A percentile compares a stretch with the other conserved stretches of the same genome.
Conservation (phyloP, 495 filamentous ascomycete species). For the Aspergillus bridgeri region DNA sequence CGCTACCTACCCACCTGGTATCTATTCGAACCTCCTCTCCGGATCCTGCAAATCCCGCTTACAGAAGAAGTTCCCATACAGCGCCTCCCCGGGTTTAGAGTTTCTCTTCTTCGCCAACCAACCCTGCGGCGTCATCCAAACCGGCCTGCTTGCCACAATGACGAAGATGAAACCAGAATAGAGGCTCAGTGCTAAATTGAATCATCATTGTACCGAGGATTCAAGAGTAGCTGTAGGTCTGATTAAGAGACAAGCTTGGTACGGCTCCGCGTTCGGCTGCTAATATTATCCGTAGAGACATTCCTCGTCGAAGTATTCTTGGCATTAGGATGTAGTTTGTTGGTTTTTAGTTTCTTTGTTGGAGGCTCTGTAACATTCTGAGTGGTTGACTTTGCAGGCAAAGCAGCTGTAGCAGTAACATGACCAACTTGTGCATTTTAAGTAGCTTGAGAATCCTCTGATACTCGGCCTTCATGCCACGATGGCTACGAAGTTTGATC, state of each 20-base stretch:
- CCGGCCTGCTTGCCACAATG: slow-evolving; percentile 37
- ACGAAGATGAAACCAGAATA: too few relatives aligned
- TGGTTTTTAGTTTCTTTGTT: background rate
- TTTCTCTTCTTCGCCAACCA: slow-evolving; percentile 31
- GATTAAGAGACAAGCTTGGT: background rate
- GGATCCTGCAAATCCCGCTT: slow-evolving; percentile 45
- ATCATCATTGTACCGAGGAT: too few relatives aligned
- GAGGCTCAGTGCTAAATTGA: too few relatives aligned
- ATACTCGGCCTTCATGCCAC: background rate
- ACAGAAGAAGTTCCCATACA: slow-evolving; percentile 37
- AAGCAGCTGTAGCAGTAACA: background rate
- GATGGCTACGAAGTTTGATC: too few relatives aligned
- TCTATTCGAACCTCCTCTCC: slow-evolving; percentile 37
- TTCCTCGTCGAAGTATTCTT: background rate
- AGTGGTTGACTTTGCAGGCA: background rate
- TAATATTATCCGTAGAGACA: background rate
- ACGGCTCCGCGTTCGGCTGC: slow-evolving; percentile 1
- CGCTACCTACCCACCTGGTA: too few relatives aligned
- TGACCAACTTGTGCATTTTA: background rate
- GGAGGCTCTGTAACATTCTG: background rate
- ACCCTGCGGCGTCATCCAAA: slow-evolving; percentile 4
- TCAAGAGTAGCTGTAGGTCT: too few relatives aligned
- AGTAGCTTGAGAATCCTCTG: background rate
- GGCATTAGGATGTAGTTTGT: background rate
- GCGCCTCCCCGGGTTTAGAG: slow-evolving; percentile 21